Base-by-base conservation (phyloP, 192 early-diverging fungal species). In the Coemansia sp. region DNA sequence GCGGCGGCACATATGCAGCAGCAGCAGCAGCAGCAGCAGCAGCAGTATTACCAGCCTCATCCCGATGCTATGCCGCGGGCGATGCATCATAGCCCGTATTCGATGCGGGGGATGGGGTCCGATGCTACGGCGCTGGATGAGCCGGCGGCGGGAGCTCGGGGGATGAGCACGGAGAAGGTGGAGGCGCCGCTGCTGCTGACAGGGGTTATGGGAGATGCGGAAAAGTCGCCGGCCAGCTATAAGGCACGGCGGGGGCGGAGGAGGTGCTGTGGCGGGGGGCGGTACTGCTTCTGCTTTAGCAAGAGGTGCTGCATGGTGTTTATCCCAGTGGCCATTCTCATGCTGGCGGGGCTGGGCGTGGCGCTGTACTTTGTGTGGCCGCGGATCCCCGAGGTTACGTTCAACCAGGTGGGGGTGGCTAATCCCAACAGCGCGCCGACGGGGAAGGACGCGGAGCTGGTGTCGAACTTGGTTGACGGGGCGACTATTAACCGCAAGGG, bases 231-330 rank as follows among this genome's bases (percentile, higher is more conserved):
- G 21, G 74, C 69, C 1, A 60, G 53, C 23, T 55, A 55, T 18
- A 62, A 66, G 70, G 45, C 59, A 10, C 59, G 64, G 16, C 59
- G 64, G n/a, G 24, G 56, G 18, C 51, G 24, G 10, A 43, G 65
- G 55, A 55, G 60, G 58, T 82, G 76, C 57, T 76, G 79, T 45
- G 73, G 83, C 51, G 65, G 69, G 65, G 81, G 83, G 18, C 65
- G 69, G 63, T 85, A 81, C 71, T 82, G 70, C 74, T 85, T 66
- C 67, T 85, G 79, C 83, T 79, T 62, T 21, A 74, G 68, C 34
- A 65, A 67, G 10, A 48, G 63, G 53, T 79, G 76, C 76, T 76
- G 76, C 58, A 48, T 62, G 57, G 71, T 85, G 33, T 82, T 78
- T 11, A 31, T 81, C 18, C 70, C 74, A 0, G 75, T 85, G 6